phyloP scores from a whole-genome alignment of 768 basidiomycete species.

The Candolleomyces aberdarensis region DNA sequence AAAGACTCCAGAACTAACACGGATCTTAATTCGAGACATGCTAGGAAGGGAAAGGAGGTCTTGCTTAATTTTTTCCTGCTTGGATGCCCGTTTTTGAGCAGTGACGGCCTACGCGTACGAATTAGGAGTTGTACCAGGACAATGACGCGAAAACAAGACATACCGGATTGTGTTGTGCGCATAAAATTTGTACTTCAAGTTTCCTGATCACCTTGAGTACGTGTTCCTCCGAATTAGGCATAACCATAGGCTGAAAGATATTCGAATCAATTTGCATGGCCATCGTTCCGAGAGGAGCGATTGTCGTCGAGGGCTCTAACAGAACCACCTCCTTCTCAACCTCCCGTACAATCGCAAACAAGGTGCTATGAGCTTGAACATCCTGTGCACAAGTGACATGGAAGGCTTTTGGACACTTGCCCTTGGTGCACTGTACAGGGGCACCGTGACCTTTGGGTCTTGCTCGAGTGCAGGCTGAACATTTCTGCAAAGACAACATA shows the following conservation, averaged over 20 bases:
- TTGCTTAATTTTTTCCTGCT: slow-evolving; percentile 67
- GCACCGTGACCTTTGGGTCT: slow-evolving; percentile 69
- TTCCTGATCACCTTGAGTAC: slow-evolving; percentile 73
- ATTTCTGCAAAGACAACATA: slow-evolving; percentile 61
- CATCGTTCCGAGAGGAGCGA: slow-evolving; percentile 1
- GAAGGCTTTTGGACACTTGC: slow-evolving; percentile 91
- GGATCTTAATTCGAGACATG: slow-evolving; percentile 80
- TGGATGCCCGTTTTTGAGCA: slow-evolving; percentile 70
- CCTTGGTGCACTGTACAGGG: slow-evolving; percentile 90
- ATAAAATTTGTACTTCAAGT: slow-evolving; percentile 71
- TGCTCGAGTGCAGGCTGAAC: slow-evolving; percentile 74
- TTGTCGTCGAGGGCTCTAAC: slow-evolving; percentile 34
- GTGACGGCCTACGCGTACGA: slow-evolving; percentile 54
- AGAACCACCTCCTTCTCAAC: slow-evolving; percentile 82
- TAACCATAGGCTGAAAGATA: not conserved
- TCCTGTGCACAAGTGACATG: slow-evolving; percentile 87
- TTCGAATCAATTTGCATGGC: slow-evolving; percentile 31
- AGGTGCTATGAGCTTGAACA: slow-evolving; percentile 48
- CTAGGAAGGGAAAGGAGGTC: slow-evolving; percentile 68
- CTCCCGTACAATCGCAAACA: slow-evolving; percentile 61
- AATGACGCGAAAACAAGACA: slow-evolving; percentile 26
- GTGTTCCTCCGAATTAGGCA: slow-evolving; percentile 14
- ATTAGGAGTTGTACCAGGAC: not conserved
- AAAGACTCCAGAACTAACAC: slow-evolving; percentile 79
- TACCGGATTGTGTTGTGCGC: slow-evolving; percentile 89